A percentile compares a stretch with the other conserved stretches of the same genome.
phyloP scores from a whole-genome alignment of 1,284 basidiomycete genomes.

The Ustilago shanxiensis region DNA sequence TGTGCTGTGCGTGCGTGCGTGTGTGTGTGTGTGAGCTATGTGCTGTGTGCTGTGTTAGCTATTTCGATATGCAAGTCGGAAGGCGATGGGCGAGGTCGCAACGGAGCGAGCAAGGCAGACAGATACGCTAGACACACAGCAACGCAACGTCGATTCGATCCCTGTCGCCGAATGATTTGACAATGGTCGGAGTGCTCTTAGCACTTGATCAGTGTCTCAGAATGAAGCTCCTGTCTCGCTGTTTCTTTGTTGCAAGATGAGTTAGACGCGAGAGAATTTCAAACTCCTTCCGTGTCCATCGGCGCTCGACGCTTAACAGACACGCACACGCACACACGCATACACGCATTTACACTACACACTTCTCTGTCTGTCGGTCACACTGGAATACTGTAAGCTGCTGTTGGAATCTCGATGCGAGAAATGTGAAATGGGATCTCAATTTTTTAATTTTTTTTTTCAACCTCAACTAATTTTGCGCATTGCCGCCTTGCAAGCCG shows the following conservation, averaged over 20 bases:
- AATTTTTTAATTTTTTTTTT: neutral
- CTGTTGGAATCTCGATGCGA: neutral
- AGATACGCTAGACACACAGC: too few relatives aligned
- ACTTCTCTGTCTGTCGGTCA: too few relatives aligned
- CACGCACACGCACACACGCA: neutral
- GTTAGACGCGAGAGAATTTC: neutral
- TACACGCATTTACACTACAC: too few relatives aligned
- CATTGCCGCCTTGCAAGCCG: neutral
- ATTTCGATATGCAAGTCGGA: neutral
- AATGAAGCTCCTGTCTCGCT: neutral
- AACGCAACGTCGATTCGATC: too few relatives aligned
- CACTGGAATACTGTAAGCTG: neutral
- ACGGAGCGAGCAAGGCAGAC: neutral
- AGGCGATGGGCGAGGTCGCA: neutral
- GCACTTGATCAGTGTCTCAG: conserved; percentile 14
- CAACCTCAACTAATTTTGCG: neutral
- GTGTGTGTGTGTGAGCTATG: neutral
- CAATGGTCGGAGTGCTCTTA: too few relatives aligned
- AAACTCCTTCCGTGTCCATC: conserved; percentile 1
- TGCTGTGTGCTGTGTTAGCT: neutral
- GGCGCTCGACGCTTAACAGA: neutral
- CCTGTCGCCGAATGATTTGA: too few relatives aligned
- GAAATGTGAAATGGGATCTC: too few relatives aligned
- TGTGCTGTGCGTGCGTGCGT: too few relatives aligned
- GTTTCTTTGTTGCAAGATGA: too few relatives aligned